Conservation (phyloP, 2,329 filamentous ascomycete genomes). For the Fusarium graminum region DNA sequence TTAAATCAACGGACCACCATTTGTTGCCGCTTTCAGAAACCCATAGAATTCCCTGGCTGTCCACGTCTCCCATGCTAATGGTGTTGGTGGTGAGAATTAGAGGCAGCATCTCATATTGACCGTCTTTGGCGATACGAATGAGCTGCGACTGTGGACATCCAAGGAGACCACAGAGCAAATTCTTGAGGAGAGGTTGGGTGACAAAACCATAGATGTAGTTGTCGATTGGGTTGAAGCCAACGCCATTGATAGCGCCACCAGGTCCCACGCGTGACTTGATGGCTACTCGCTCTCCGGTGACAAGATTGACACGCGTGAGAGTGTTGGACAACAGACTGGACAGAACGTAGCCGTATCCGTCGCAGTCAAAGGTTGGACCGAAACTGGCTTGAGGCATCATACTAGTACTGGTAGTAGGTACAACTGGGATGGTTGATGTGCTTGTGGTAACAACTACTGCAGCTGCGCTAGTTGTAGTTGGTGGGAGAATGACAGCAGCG, state of each 20-base stretch:
- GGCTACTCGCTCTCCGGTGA: neutral
- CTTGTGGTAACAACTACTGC: neutral
- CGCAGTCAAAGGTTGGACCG: conserved; percentile 34
- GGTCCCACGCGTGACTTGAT: conserved; percentile 16
- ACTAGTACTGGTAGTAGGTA: conserved; percentile 1
- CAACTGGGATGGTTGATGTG: neutral
- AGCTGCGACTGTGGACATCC: conserved; percentile 17
- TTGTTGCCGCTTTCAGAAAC: conserved; percentile 9
- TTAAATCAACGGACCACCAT: conserved; percentile 37
- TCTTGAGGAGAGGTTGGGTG: neutral
- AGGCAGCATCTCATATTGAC: neutral
- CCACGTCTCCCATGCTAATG: conserved; percentile 38
- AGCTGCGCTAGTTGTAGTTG: neutral
- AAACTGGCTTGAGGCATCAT: conserved; percentile 7
- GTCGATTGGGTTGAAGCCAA: conserved; percentile 43
- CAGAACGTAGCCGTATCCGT: conserved; percentile 30
- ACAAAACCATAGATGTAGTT: conserved; percentile 44
- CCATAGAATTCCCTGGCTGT: conserved; percentile 29
- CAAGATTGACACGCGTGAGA: conserved; percentile 27
- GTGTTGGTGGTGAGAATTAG: neutral
- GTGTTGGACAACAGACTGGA: neutral
- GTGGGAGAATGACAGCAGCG: neutral
- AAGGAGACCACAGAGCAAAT: neutral
- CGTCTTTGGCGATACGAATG: conserved; percentile 36
- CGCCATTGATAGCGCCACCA: conserved; percentile 23